These are phyloP conservation scores for Zea luxurians DNA, from an alignment of 176 grass and related monocot genomes.

Conservation along the genomic window DNA sequence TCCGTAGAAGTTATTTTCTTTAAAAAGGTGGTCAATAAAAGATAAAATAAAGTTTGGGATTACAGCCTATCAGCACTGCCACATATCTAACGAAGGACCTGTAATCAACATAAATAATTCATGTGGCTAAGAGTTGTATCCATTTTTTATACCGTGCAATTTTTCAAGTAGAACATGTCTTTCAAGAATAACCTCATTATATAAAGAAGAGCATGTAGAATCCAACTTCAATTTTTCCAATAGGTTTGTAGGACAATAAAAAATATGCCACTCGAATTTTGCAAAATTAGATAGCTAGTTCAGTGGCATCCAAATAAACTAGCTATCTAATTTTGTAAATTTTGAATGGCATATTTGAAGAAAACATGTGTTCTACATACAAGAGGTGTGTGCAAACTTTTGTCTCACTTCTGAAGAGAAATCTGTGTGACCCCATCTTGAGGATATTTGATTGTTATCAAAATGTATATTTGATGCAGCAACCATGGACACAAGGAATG, in stretches of 20 bases:
- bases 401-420: background rate
- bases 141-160: constrained; percentile 24
- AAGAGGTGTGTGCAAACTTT: background rate
- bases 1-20: background rate
- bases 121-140: constrained; percentile 3
- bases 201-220: constrained; percentile 22
- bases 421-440: background rate
- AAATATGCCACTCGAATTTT: no score
- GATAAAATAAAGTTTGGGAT: background rate
- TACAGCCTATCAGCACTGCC: constrained; percentile 13
- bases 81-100: constrained; percentile 32
- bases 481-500: constrained; percentile 7
- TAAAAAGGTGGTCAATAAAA: constrained; percentile 9
- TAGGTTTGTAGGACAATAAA: background rate
- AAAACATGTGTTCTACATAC: background rate
- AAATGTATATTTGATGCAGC: constrained; percentile 2
- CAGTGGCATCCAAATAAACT: no score
- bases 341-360: no score
- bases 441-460: background rate
- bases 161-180: constrained; percentile 27
- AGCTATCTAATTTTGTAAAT: no score
- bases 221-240: background rate
- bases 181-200: background rate
- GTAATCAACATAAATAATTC: constrained; percentile 24
- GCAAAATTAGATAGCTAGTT: no score